Evolutionary conservation across 257 asterid species (phyloP).

Genomic region (Apocynum venetum): DNA sequence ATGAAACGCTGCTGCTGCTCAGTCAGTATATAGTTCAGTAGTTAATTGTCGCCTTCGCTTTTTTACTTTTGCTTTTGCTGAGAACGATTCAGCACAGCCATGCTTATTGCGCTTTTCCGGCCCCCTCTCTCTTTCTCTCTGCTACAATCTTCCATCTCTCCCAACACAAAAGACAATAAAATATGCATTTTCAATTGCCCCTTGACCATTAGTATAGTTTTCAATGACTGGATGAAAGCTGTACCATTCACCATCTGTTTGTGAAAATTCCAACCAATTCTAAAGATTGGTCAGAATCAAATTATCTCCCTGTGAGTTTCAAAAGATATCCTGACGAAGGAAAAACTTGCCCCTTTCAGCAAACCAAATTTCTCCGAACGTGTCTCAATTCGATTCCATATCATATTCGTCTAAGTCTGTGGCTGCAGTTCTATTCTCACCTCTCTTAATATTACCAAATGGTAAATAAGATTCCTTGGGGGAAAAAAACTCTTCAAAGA

Average conservation of each 20-base stretch:
- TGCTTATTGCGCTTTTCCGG: neutral
- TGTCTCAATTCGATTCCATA: neutral
- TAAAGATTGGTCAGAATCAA: neutral
- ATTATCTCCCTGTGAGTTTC: neutral
- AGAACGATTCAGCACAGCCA: neutral
- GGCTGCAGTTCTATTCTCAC: too few relatives aligned
- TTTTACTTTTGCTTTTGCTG: neutral
- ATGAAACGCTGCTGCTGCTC: conserved; percentile 1
- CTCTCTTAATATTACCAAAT: neutral
- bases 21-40: neutral
- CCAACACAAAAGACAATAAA: too few relatives aligned
- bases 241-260: neutral
- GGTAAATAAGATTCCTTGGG: neutral
- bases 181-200: too few relatives aligned
- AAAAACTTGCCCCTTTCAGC: conserved; percentile 4
- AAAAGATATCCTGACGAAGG: neutral
- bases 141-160: too few relatives aligned
- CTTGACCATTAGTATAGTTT: neutral
- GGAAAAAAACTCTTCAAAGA: neutral
- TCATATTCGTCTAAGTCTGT: neutral
- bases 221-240: neutral
- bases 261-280: neutral
- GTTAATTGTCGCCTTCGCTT: neutral
- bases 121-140: too few relatives aligned
- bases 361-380: neutral